Conservation (phyloP, 345 rosid genomes). For the Lepidium sativum region DNA sequence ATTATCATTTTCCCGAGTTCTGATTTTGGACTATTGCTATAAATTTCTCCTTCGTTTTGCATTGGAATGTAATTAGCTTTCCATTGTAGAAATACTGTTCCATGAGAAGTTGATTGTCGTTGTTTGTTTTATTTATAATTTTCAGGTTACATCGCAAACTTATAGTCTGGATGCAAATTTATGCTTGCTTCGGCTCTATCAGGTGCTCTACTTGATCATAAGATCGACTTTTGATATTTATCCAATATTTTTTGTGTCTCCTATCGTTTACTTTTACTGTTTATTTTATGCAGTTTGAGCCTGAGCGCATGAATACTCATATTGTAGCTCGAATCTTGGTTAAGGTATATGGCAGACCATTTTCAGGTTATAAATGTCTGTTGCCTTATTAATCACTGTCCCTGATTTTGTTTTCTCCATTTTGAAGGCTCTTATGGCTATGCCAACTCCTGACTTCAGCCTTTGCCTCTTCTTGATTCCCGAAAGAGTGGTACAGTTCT, state of each 20-base stretch:
- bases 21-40: neutral
- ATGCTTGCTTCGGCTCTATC: conserved; percentile 95
- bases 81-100: neutral
- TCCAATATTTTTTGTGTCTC: neutral
- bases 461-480: conserved; percentile 96
- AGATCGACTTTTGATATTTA: neutral
- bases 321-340: conserved; percentile 68
- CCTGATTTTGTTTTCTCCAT: neutral
- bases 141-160: conserved; percentile 73
- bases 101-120: neutral
- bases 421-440: conserved; percentile 82
- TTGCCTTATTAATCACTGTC: neutral
- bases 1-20: neutral
- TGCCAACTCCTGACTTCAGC: conserved; percentile 98
- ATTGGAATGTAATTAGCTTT: neutral
- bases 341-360: conserved; percentile 44
- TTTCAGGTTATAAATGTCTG: neutral
- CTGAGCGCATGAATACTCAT: conserved; percentile 76
- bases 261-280: neutral
- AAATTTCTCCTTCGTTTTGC: neutral
- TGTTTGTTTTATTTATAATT: neutral
- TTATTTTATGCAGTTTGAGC: conserved; percentile 69
- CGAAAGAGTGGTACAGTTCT: conserved; percentile 76
- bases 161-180: conserved; percentile 87
- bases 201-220: conserved; percentile 35